Conservation (phyloP, 2,329 filamentous ascomycete species). For the Alternaria atra region DNA sequence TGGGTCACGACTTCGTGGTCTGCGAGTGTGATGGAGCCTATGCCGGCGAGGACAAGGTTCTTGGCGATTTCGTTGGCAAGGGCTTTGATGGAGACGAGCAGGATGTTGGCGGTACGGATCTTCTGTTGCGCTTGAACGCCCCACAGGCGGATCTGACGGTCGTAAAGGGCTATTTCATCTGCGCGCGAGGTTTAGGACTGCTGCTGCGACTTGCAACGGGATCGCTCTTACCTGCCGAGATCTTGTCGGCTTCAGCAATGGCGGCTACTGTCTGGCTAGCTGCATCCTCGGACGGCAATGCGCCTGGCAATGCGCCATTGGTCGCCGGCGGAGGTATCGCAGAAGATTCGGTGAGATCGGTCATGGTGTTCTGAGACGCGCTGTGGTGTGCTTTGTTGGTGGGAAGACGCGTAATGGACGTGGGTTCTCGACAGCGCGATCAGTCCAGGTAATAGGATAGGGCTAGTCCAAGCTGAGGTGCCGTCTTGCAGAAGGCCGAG, state of each 20-base stretch:
- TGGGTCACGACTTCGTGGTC: slow-evolving; percentile 80
- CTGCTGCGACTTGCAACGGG: not conserved
- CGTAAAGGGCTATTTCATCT: slow-evolving; percentile 98
- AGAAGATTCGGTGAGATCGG: slow-evolving; percentile 21
- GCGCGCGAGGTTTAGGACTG: slow-evolving; percentile 5
- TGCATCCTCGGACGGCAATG: slow-evolving; percentile 42
- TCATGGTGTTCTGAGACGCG: slow-evolving; percentile 26
- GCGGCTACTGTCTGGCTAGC: slow-evolving; percentile 50
- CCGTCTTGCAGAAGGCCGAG: not conserved
- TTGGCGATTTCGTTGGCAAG: slow-evolving; percentile 96
- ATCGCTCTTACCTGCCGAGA: slow-evolving; percentile 50
- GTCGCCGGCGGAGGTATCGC: slow-evolving; percentile 16
- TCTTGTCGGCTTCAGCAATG: slow-evolving; percentile 52
- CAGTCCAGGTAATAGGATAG: not conserved
- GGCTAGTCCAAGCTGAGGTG: not conserved
- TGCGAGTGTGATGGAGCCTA: slow-evolving; percentile 87
- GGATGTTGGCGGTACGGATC: slow-evolving; percentile 88
- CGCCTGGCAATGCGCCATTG: slow-evolving; percentile 41
- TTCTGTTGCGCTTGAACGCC: slow-evolving; percentile 91
- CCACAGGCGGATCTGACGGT: slow-evolving; percentile 97
- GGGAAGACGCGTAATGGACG: not conserved
- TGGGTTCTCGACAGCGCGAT: not conserved
- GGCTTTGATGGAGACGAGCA: slow-evolving; percentile 86
- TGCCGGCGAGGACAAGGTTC: slow-evolving; percentile 93
- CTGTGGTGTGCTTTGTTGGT: not conserved